phyloP scores from a whole-genome alignment of 257 asterid genomes.

The Scutellaria galericulata region DNA sequence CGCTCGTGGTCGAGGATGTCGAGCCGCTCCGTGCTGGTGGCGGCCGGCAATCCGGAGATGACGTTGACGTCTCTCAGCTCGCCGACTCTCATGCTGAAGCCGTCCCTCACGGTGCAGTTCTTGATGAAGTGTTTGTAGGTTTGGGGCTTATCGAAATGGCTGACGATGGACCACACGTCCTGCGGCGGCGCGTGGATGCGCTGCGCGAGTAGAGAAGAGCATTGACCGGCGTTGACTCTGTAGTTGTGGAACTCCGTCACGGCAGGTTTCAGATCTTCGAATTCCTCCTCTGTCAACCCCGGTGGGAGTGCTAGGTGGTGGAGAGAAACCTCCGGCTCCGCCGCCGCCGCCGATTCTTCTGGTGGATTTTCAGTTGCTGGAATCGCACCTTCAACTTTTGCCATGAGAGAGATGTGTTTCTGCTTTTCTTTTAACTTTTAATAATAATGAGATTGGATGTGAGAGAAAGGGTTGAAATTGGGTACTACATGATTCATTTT shows the following conservation, averaged over 20 bases:
- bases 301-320: slow-evolving; percentile 41
- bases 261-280: slow-evolving; percentile 59
- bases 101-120: slow-evolving; percentile 67
- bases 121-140: slow-evolving; percentile 94
- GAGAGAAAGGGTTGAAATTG: slow-evolving; percentile 25
- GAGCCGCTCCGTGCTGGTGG: slow-evolving; percentile 83
- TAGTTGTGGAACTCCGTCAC: slow-evolving; percentile 69
- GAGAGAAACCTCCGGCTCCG: slow-evolving; percentile 13
- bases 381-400: slow-evolving; percentile 30
- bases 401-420: slow-evolving; percentile 32
- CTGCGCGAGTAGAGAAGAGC: slow-evolving; percentile 81
- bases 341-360: not conserved
- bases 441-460: slow-evolving; percentile 11
- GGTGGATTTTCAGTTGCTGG: slow-evolving; percentile 22
- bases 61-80: slow-evolving; percentile 76
- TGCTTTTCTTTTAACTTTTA: not conserved
- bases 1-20: slow-evolving; percentile 77
- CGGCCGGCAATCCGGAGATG: slow-evolving; percentile 91
- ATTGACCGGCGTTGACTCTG: slow-evolving; percentile 66
- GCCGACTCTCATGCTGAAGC: slow-evolving; percentile 52
- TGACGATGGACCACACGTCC: slow-evolving; percentile 72
- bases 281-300: slow-evolving; percentile 63
- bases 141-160: slow-evolving; percentile 82
- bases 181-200: slow-evolving; percentile 72
- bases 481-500: not conserved